Conservation (phyloP, 2,329 filamentous ascomycete genomes). For the Aspergillus sp. region DNA sequence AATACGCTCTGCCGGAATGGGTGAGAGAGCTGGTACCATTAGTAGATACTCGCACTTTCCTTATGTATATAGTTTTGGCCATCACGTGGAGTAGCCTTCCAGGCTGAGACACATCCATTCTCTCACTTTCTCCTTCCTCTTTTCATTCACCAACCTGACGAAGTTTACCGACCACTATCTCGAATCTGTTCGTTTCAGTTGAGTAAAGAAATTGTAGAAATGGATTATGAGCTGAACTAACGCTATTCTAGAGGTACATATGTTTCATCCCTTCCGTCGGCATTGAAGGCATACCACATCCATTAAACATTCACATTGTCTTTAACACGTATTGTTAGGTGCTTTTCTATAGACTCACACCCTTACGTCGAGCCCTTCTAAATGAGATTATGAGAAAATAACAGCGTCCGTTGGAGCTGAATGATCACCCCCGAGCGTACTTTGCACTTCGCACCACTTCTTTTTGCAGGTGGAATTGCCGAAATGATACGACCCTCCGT, state of each 20-base stretch:
- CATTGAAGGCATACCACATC: neutral
- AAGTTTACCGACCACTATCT: too few species aligned
- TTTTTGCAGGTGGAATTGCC: slow-evolving; percentile 63
- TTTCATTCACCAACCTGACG: too few species aligned
- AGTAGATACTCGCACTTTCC: neutral
- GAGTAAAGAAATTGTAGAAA: too few species aligned
- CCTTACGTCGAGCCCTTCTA: neutral
- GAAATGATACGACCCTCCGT: slow-evolving; percentile 59
- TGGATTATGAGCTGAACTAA: too few species aligned
- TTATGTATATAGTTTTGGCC: neutral
- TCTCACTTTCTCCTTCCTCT: too few species aligned
- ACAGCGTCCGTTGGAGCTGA: neutral
- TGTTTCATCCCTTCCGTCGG: too few species aligned
- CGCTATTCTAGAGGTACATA: too few species aligned
- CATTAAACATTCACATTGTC: slow-evolving; percentile 1
- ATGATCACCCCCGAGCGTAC: slow-evolving; percentile 13
- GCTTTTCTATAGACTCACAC: neutral
- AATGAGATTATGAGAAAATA: neutral
- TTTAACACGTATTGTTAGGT: neutral
- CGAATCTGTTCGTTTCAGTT: too few species aligned
- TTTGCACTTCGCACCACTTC: slow-evolving; percentile 55
- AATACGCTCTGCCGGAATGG: too few species aligned
- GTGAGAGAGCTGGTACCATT: neutral
- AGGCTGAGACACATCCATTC: neutral
- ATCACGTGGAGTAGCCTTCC: neutral